Evolutionary conservation across 148 eudicot genomes (phyloP).

Genomic region (Vaccinium corymbosum): DNA sequence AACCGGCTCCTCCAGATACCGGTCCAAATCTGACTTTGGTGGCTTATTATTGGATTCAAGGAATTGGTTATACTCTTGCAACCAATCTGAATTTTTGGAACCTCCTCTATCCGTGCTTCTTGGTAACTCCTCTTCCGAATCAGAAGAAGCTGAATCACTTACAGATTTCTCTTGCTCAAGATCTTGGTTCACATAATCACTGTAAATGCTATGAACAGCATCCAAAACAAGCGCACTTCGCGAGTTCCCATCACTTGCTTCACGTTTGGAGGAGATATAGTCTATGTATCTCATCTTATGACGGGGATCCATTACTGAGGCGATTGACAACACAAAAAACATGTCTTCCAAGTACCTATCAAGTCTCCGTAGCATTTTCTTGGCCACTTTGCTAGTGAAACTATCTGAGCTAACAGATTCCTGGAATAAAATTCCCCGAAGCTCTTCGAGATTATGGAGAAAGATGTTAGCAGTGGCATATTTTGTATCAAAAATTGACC

Average conservation of each 20-base stretch:
- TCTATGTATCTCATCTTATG: neutral
- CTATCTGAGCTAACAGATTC: neutral
- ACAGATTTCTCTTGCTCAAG: neutral
- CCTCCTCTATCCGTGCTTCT: neutral
- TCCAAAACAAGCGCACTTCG: neutral
- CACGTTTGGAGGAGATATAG: neutral
- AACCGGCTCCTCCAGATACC: slow-evolving; percentile 1
- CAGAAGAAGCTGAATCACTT: slow-evolving; percentile 4
- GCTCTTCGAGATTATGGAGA: neutral
- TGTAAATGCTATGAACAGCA: neutral
- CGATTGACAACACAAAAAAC: slow-evolving; percentile 1
- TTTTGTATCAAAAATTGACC: neutral
- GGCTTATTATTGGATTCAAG: neutral
- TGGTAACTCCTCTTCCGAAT: neutral
- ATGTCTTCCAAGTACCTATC: neutral
- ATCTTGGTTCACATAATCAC: neutral
- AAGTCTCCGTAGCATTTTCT: slow-evolving; percentile 7
- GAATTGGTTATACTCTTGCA: neutral
- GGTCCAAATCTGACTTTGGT: slow-evolving; percentile 5
- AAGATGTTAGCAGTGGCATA: slow-evolving; percentile 1
- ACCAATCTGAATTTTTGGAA: neutral
- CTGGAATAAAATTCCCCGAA: neutral
- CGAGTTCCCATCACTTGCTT: neutral
- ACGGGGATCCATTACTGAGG: slow-evolving; percentile 3
- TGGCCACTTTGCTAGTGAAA: neutral